phyloP scores from a whole-genome alignment of 169 alveolate genomes.

The Eimeria praecox region DNA sequence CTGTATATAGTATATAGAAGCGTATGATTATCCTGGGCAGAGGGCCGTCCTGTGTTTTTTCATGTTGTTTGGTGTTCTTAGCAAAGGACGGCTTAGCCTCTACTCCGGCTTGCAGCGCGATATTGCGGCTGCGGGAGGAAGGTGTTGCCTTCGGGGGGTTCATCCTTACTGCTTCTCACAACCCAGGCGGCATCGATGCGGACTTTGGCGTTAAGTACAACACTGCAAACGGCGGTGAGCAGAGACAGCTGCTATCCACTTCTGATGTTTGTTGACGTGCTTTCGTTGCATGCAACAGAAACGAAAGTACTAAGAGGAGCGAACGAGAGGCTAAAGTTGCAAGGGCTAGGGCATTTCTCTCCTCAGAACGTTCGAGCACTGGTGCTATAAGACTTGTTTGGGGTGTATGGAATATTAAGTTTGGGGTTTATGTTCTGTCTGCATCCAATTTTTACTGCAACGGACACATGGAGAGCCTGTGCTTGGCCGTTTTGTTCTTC shows the following conservation, averaged over 20 bases:
- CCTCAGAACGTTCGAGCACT: too few relatives aligned
- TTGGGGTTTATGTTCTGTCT: neutral
- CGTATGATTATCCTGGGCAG: too few relatives aligned
- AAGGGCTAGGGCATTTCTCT: too few relatives aligned
- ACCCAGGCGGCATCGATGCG: conserved; percentile 97
- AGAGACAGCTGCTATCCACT: neutral
- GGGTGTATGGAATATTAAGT: neutral
- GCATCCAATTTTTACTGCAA: neutral
- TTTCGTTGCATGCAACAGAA: too few relatives aligned
- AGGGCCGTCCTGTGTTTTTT: too few relatives aligned
- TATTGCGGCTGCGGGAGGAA: conserved; percentile 92
- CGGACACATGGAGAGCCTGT: neutral
- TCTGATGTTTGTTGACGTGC: neutral
- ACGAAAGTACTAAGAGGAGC: too few relatives aligned
- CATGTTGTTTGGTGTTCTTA: too few relatives aligned
- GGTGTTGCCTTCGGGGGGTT: conserved; percentile 95
- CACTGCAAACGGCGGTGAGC: conserved; percentile 93
- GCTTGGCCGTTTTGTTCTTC: neutral
- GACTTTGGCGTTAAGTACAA: conserved; percentile 98
- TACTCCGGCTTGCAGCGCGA: conserved; percentile 96
- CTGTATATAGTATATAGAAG: too few relatives aligned
- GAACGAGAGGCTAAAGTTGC: too few relatives aligned
- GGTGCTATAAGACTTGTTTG: neutral
- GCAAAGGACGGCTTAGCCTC: conserved; percentile 95
- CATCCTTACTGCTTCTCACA: conserved; percentile 97